A percentile compares a stretch with the other conserved stretches of the same genome.
These are phyloP conservation scores for Parasitella parasitica DNA, from an alignment of 371 early-diverging fungal species.

Conservation along the genomic window DNA sequence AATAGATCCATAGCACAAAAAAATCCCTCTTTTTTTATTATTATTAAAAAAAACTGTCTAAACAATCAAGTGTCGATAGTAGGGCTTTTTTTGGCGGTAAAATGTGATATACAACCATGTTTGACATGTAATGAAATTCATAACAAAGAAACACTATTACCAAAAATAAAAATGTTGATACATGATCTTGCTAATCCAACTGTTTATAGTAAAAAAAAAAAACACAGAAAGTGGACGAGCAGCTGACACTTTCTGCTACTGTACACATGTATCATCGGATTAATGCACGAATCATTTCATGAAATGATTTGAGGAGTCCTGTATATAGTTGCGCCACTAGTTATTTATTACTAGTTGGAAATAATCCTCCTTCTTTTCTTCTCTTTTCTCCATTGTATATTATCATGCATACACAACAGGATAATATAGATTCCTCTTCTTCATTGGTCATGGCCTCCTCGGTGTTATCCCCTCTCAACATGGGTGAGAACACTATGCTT, in stretches of 20 bases:
- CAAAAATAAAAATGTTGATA: no score
- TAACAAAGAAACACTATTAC: no score
- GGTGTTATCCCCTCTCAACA: slow-evolving; percentile 18
- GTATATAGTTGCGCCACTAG: slow-evolving; percentile 1
- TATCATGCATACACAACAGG: neutral
- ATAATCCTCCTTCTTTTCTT: neutral
- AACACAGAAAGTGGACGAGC: neutral
- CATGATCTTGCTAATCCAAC: no score
- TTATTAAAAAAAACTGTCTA: neutral
- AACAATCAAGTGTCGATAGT: neutral
- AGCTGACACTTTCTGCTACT: neutral
- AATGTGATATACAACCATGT: no score
- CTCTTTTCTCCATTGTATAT: slow-evolving; percentile 1
- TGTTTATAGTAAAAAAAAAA: neutral
- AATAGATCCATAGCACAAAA: neutral
- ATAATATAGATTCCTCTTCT: neutral
- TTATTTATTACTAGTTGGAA: neutral
- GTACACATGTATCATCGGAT: neutral
- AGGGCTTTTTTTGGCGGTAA: no score
- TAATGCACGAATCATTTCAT: slow-evolving; percentile 2
- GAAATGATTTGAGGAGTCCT: neutral
- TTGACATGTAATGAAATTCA: no score
- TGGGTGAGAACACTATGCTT: slow-evolving; percentile 3
- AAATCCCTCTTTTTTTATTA: neutral
- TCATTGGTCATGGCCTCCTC: slow-evolving; percentile 23